Base-by-base conservation (phyloP, 345 rosid species). In the Salix purpurea region DNA sequence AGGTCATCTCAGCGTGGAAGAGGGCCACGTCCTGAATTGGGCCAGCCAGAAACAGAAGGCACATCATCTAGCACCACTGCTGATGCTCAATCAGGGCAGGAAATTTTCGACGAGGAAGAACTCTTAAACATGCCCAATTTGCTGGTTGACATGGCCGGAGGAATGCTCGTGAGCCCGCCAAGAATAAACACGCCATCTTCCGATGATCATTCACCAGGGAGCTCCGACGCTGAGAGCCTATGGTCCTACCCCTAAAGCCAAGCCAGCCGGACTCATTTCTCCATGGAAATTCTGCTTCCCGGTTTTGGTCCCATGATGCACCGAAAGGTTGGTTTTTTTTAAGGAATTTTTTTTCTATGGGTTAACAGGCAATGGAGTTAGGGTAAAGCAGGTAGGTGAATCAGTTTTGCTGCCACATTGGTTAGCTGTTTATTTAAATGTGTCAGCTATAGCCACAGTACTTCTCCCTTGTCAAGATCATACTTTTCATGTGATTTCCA, bases 141-240 rank as follows among this genome's bases (percentile, higher is more conserved):
- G 84, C 74, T 90, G 65, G 87, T 84, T 81, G 91, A 87, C 40
- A 90, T 91, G 97, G 97, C 97, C 0, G 94, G 77, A 39, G 97
- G 89, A 34, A 90, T 91, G 94, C 76, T 91, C 8, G 78, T 91
- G 71, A 91, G 90, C 74, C 97, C 97, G 2, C 97, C 97, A 16
- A 85, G 97, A 73, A 90, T 90, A 80, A 79, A 52, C 75, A 75
- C 84, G 18, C 84, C 88, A 23, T 74, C 87, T 15, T 79, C 82
- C 0, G 88, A 86, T 28, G 92, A 88, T 34, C 37, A 34, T 74
- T 88, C 97, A 46, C 86, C 90, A 9, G 88, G 84, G 39, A 80
- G 84, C 77, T 86, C 88, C 10, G 84, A 83, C 46, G 97, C 62
- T 18, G 94, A 88, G 56, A 82, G 80, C 61, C 83, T 91, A 8